Conservation (phyloP, 1,284 basidiomycete species). For the Melanopsichium pennsylvanicum region DNA sequence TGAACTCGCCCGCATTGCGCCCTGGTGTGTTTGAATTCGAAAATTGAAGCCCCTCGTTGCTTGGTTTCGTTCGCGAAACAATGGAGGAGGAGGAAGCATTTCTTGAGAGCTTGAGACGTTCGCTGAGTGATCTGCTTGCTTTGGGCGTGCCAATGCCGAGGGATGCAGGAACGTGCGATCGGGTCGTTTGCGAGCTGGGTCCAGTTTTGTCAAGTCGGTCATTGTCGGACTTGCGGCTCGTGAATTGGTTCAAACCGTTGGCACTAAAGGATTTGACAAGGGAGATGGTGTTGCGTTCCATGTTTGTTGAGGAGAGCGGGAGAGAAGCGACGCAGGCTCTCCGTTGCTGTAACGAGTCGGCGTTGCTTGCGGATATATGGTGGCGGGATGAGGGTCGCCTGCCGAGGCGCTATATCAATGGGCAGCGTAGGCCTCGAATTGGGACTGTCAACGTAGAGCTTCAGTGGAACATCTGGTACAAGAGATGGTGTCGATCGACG, state of each 20-base stretch:
- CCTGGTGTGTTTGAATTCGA: slow-evolving; percentile 1
- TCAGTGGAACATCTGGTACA: neutral
- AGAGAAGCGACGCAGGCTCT: neutral
- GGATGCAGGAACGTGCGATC: slow-evolving; percentile 28
- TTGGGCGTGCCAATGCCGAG: slow-evolving; percentile 26
- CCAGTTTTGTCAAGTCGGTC: neutral
- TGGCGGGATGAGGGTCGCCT: too few species aligned
- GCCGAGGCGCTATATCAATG: too few species aligned
- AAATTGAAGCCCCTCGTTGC: slow-evolving; percentile 22
- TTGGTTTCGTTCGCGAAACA: slow-evolving; percentile 5
- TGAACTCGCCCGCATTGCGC: slow-evolving; percentile 2
- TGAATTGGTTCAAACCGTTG: slow-evolving; percentile 2
- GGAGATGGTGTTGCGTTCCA: slow-evolving; percentile 12
- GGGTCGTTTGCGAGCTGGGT: neutral
- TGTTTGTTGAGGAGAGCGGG: neutral
- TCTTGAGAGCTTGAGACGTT: slow-evolving; percentile 21
- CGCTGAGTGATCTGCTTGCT: slow-evolving; percentile 8
- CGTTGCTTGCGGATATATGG: too few species aligned
- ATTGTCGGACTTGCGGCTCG: neutral
- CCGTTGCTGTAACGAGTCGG: too few species aligned
- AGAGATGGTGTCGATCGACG: neutral
- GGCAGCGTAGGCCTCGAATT: too few species aligned
- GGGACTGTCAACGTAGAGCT: neutral
- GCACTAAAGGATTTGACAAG: neutral
- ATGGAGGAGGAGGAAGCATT: slow-evolving; percentile 11